phyloP scores from a whole-genome alignment of 139 green algal species.

The Ettlia oleoabundans region DNA sequence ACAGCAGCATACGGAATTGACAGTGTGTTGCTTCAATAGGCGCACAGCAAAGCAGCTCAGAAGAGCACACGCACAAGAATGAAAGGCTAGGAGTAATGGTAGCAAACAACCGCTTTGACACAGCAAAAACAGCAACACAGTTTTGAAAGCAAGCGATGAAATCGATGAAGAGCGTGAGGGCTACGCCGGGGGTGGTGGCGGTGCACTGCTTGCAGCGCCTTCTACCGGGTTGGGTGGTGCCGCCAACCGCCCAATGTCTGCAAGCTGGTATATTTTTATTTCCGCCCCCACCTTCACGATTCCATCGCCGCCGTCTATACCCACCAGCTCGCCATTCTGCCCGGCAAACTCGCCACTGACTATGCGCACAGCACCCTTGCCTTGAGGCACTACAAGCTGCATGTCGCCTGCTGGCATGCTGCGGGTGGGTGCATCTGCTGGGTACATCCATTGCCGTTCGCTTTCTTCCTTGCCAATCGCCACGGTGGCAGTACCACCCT shows the following conservation, averaged over 20 bases:
- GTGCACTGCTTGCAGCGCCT: too few species aligned
- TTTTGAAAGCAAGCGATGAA: too few species aligned
- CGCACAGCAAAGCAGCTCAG: too few species aligned
- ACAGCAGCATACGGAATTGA: too few species aligned
- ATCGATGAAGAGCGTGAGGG: too few species aligned
- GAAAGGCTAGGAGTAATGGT: too few species aligned
- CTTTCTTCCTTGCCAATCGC: conserved; percentile 5
- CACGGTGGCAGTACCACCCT: conserved; percentile 30
- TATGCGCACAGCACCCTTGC: conserved; percentile 36
- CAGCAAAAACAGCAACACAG: too few species aligned
- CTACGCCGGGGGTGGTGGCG: too few species aligned
- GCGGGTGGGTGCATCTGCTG: not conserved
- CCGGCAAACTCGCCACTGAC: conserved; percentile 43
- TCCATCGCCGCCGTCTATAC: conserved; percentile 50
- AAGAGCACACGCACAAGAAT: too few species aligned
- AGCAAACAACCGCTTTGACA: too few species aligned
- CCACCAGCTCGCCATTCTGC: conserved; percentile 50
- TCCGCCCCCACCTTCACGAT: conserved; percentile 59
- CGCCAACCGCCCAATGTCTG: conserved; percentile 11
- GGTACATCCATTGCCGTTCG: not conserved
- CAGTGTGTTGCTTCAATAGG: too few species aligned
- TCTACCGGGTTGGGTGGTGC: not conserved
- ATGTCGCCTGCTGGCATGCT: conserved; percentile 4
- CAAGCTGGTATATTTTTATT: conserved; percentile 52
- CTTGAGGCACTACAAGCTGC: conserved; percentile 14